Evolutionary conservation across 2,329 filamentous ascomycete genomes (phyloP).

Genomic region (Neopestalotiopsis sp.): DNA sequence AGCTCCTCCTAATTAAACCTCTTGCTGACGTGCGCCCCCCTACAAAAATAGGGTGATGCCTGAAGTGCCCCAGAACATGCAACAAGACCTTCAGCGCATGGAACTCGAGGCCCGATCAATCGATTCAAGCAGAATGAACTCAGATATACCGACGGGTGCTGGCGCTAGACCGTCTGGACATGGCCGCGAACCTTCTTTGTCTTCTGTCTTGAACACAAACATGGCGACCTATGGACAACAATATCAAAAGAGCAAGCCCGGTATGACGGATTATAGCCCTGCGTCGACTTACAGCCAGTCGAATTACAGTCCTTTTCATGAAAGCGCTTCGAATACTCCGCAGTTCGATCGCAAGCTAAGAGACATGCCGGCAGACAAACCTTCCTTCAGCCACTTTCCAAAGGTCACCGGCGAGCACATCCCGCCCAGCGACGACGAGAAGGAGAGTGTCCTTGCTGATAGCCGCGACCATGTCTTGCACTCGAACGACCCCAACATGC

Average conservation of each 20-base stretch:
- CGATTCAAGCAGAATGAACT: conserved; percentile 39
- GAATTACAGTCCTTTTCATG: conserved; percentile 49
- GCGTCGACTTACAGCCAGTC: conserved; percentile 39
- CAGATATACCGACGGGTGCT: conserved; percentile 32
- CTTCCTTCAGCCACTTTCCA: conserved; percentile 91
- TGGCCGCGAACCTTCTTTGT: conserved; percentile 50
- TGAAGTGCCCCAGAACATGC: conserved; percentile 96
- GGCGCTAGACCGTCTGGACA: conserved; percentile 35
- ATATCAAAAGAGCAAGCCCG: conserved; percentile 35
- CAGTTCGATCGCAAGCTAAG: conserved; percentile 42
- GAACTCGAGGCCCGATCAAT: conserved; percentile 75
- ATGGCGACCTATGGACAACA: conserved; percentile 33
- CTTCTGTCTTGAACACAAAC: conserved; percentile 40
- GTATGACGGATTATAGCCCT: conserved; percentile 37
- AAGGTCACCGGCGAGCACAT: conserved; percentile 86
- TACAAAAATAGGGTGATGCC: conserved; percentile 75
- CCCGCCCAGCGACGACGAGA: conserved; percentile 91
- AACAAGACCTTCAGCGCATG: conserved; percentile 89
- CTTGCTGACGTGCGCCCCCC: conserved; percentile 10
- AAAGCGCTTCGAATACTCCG: conserved; percentile 40
- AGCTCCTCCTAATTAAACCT: not conserved
- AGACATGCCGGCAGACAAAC: conserved; percentile 58
- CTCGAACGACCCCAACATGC: conserved; percentile 94
- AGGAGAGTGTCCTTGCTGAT: conserved; percentile 86
- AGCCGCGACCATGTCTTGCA: conserved; percentile 84